Conservation (phyloP, 441 rosid species). For the Biscutella auriculata region DNA sequence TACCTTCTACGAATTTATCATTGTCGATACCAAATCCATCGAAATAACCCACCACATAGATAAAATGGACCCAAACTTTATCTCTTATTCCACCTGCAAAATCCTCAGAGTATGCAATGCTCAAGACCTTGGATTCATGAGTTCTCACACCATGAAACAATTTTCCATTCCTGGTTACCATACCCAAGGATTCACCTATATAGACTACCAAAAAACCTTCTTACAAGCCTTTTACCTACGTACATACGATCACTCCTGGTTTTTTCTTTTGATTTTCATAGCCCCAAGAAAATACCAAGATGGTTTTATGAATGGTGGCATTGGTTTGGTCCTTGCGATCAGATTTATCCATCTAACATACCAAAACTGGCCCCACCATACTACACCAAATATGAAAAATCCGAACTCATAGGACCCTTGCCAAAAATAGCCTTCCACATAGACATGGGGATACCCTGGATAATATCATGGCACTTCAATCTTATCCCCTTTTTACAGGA, state of each 20-base stretch:
- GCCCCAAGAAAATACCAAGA: neutral
- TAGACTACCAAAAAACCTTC: neutral
- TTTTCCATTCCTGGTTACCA: neutral
- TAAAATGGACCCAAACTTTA: neutral
- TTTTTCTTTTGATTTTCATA: neutral
- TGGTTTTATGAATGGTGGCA: neutral
- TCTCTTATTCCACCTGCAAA: neutral
- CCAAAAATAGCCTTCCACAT: neutral
- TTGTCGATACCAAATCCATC: neutral
- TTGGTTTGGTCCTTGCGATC: neutral
- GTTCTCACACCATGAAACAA: neutral
- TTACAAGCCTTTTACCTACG: neutral
- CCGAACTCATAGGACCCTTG: neutral
- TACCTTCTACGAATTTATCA: neutral
- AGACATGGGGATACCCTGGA: neutral
- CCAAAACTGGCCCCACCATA: neutral
- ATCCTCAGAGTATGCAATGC: neutral
- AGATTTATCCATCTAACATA: neutral
- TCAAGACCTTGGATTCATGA: neutral
- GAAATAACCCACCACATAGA: neutral
- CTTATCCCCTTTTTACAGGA: neutral
- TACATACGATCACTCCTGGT: neutral
- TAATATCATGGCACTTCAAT: neutral
- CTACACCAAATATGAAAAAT: neutral
- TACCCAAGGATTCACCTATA: neutral